phyloP scores from a whole-genome alignment of 2,329 filamentous ascomycete species.

The Diplocarpon rosae region DNA sequence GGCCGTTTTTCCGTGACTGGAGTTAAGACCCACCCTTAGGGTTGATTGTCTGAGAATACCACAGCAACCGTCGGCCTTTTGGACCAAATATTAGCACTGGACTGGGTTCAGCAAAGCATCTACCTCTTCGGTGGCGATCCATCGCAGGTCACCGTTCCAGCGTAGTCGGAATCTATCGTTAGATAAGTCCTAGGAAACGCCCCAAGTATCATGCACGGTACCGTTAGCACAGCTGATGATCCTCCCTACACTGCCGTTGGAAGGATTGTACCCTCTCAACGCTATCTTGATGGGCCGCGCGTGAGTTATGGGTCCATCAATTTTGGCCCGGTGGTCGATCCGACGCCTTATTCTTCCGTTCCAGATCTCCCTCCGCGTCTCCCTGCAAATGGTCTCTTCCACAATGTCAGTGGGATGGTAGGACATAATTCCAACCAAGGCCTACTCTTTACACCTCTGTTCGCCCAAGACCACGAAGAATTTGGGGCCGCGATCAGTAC shows the following conservation, averaged over 20 bases:
- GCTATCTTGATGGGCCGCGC: conserved; percentile 9
- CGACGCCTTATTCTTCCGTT: conserved; percentile 30
- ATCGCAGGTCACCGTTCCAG: conserved; percentile 32
- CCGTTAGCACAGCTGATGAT: conserved; percentile 7
- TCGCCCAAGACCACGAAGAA: conserved; percentile 13
- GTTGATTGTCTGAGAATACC: conserved; percentile 24
- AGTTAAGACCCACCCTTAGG: neutral
- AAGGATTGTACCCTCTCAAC: conserved; percentile 12
- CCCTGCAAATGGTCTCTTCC: conserved; percentile 34
- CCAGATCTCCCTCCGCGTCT: conserved; percentile 35
- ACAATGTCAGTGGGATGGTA: conserved; percentile 35
- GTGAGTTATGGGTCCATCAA: conserved; percentile 33
- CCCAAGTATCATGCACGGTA: conserved; percentile 7
- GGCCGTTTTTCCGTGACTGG: neutral
- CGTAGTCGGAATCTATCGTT: conserved; percentile 10
- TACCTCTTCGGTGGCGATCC: conserved; percentile 43
- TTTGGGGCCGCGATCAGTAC: conserved; percentile 3
- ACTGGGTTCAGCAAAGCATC: conserved; percentile 46
- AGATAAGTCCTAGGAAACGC: conserved; percentile 10
- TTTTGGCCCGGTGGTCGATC: conserved; percentile 36
- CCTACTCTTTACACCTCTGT: conserved; percentile 21
- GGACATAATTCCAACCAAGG: conserved; percentile 36
- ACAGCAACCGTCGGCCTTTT: conserved; percentile 38
- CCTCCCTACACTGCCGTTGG: conserved; percentile 13
- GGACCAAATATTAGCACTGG: conserved; percentile 44